phyloP scores from a whole-genome alignment of 169 alveolate species.

The Plasmodium gonderi region DNA sequence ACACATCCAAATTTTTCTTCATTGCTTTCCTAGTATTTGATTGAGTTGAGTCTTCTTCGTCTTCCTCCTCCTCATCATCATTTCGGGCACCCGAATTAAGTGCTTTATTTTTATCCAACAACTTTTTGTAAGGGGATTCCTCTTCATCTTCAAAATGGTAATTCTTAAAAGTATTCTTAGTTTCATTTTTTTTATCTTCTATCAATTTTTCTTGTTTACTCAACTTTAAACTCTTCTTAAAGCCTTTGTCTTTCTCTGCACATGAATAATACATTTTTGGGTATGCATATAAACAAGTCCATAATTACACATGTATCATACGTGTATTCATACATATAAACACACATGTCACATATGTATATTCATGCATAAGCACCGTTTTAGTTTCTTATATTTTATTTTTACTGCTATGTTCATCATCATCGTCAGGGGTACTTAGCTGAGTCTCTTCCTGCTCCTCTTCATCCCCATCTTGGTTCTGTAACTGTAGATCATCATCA shows the following conservation, averaged over 20 bases:
- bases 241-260: conserved; percentile 4
- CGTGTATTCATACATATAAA: background rate
- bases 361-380: background rate
- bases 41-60: background rate
- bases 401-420: background rate
- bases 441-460: background rate
- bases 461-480: background rate
- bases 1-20: background rate
- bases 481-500: background rate
- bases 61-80: background rate
- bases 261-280: background rate
- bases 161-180: conserved; percentile 11
- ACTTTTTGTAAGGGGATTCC: background rate
- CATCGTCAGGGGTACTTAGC: background rate
- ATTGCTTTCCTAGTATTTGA: background rate
- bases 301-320: too few relatives aligned
- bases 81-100: background rate
- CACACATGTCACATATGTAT: background rate
- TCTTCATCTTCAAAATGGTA: conserved; percentile 2
- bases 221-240: background rate
- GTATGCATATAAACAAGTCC: background rate
- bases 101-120: background rate
- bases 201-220: conserved; percentile 3
- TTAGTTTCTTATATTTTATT: background rate
- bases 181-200: conserved; percentile 33